These are phyloP conservation scores for Rhododendron griersonianum DNA, from an alignment of 148 eudicot species.

Conservation along the genomic window DNA sequence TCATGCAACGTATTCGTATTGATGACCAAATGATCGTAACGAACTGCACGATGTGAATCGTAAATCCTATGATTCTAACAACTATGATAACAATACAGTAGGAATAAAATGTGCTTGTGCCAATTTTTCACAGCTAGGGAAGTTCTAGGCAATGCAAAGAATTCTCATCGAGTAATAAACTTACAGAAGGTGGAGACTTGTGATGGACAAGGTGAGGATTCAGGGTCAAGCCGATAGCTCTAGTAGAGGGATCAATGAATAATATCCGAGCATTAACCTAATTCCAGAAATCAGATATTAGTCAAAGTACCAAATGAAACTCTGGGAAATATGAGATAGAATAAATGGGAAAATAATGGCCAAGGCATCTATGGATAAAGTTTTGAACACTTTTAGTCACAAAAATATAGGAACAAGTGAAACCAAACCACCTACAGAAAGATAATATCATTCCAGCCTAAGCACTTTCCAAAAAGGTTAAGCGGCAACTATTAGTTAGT, in stretches of 20 bases:
- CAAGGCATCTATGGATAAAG: not conserved
- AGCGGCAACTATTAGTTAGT: not conserved
- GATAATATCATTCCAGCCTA: not conserved
- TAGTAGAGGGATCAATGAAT: constrained; percentile 85
- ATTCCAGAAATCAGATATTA: constrained; percentile 3
- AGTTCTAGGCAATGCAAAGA: not conserved
- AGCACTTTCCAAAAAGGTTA: not conserved
- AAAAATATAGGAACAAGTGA: not conserved
- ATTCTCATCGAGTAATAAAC: constrained; percentile 19
- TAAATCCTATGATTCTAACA: not conserved
- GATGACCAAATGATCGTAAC: not conserved
- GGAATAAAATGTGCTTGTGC: not conserved
- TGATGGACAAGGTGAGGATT: constrained; percentile 79
- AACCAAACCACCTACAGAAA: not conserved
- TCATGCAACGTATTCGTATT: not conserved
- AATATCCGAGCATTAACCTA: constrained; percentile 92
- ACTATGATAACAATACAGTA: not conserved
- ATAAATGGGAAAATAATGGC: not conserved
- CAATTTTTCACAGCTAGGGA: not conserved
- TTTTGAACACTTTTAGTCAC: not conserved
- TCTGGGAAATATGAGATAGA: not conserved
- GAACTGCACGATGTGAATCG: not conserved
- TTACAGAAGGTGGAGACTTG: constrained; percentile 82
- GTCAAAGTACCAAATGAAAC: constrained; percentile 2
- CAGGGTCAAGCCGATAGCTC: constrained; percentile 92